phyloP scores from a whole-genome alignment of 2,329 filamentous ascomycete species.

The Penicillium oxalicum region DNA sequence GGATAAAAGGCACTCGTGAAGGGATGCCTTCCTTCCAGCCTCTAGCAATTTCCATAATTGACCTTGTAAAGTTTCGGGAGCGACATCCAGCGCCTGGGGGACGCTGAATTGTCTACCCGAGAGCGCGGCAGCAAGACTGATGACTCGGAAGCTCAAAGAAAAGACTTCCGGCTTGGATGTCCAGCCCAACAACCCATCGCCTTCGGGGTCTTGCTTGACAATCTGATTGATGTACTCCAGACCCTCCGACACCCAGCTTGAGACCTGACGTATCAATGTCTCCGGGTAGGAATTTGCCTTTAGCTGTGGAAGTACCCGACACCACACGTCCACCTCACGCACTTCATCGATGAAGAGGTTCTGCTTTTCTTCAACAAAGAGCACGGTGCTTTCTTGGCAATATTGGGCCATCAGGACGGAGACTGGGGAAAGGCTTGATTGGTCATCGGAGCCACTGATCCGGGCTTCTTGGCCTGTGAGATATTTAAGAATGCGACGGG shows the following conservation, averaged over 20 bases:
- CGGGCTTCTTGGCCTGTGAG: conserved; percentile 30
- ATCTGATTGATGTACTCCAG: conserved; percentile 25
- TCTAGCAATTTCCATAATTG: conserved; percentile 23
- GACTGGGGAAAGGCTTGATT: conserved; percentile 18
- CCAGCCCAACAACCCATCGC: conserved; percentile 68
- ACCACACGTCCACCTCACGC: conserved; percentile 67
- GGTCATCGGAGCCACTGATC: conserved; percentile 17
- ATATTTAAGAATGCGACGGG: conserved; percentile 33
- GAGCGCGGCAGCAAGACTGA: conserved; percentile 34
- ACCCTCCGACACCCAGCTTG: conserved; percentile 30
- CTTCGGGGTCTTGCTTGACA: conserved; percentile 27
- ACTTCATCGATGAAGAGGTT: conserved; percentile 89
- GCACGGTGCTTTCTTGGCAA: conserved; percentile 38
- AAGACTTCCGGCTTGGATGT: conserved; percentile 64
- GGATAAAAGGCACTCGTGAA: conserved; percentile 31
- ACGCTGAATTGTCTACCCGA: conserved; percentile 17
- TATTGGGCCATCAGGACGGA: conserved; percentile 28
- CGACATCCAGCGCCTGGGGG: conserved; percentile 13
- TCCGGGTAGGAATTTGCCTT: conserved; percentile 19
- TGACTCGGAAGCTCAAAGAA: conserved; percentile 35
- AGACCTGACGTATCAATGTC: conserved; percentile 17
- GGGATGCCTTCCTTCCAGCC: conserved; percentile 17
- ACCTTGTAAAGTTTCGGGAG: conserved; percentile 12
- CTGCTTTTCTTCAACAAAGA: conserved; percentile 87
- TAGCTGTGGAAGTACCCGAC: conserved; percentile 42